These are phyloP conservation scores for Neonectria ditissima DNA, from an alignment of 2,329 filamentous ascomycete species.

Conservation along the genomic window DNA sequence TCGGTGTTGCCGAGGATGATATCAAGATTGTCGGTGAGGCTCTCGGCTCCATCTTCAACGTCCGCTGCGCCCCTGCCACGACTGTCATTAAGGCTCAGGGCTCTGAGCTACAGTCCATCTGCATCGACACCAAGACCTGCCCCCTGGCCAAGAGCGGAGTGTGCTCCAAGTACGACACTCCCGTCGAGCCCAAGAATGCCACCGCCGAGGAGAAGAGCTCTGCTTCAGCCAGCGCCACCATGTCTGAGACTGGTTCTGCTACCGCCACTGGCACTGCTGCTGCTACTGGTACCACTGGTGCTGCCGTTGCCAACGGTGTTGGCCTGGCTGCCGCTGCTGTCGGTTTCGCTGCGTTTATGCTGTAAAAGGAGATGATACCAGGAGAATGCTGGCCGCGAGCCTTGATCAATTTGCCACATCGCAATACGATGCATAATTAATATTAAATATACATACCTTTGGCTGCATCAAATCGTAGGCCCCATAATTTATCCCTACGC, in stretches of 20 bases:
- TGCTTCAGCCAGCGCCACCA: conserved; percentile 29
- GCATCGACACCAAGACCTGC: conserved; percentile 61
- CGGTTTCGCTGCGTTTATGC: conserved; percentile 45
- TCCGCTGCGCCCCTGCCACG: conserved; percentile 61
- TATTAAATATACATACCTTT: neutral
- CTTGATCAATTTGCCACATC: neutral
- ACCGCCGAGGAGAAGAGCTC: conserved; percentile 24
- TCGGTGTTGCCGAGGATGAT: conserved; percentile 68
- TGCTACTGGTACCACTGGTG: conserved; percentile 37
- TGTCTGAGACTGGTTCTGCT: conserved; percentile 4
- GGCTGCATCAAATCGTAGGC: no score
- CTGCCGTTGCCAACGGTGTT: conserved; percentile 42
- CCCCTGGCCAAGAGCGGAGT: conserved; percentile 58
- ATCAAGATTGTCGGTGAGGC: conserved; percentile 60
- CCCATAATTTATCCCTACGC: no score
- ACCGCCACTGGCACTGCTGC: conserved; percentile 21
- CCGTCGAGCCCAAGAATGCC: conserved; percentile 38
- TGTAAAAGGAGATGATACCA: conserved; percentile 36
- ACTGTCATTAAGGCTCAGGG: conserved; percentile 59
- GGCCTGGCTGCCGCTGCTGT: conserved; percentile 43
- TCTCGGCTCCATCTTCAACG: conserved; percentile 63
- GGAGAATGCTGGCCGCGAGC: neutral
- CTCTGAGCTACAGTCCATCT: conserved; percentile 66
- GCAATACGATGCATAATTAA: neutral
- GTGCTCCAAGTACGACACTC: conserved; percentile 59